A percentile compares a stretch with the other conserved stretches of the same genome.
These are phyloP conservation scores for Viola odorata DNA, from an alignment of 345 rosid species.

Conservation along the genomic window DNA sequence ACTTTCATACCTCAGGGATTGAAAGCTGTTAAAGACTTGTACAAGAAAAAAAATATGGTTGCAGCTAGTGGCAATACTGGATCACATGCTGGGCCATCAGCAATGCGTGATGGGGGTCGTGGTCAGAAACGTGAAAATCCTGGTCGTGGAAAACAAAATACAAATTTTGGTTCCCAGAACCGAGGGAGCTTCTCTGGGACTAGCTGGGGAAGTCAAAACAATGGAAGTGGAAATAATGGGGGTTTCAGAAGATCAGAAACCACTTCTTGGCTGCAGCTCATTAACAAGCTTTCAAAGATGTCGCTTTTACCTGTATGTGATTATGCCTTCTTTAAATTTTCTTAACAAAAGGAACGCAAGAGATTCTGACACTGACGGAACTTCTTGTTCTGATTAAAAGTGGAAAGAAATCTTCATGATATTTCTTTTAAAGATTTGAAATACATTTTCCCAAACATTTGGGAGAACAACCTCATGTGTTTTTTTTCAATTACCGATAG, in stretches of 20 bases:
- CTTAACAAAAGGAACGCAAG: neutral
- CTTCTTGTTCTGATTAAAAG: neutral
- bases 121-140: conserved; percentile 60
- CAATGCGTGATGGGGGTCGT: conserved; percentile 48
- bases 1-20: conserved; percentile 54
- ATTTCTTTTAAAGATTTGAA: neutral
- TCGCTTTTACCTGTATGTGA: conserved; percentile 77
- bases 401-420: neutral
- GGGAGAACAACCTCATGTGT: neutral
- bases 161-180: conserved; percentile 57
- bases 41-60: conserved; percentile 62
- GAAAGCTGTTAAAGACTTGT: conserved; percentile 71
- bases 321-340: neutral
- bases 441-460: neutral
- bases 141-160: conserved; percentile 64
- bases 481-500: neutral
- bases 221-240: conserved; percentile 58
- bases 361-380: neutral
- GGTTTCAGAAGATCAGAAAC: conserved; percentile 70
- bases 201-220: conserved; percentile 37
- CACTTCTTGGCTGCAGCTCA: conserved; percentile 71
- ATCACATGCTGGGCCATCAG: conserved; percentile 44
- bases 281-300: conserved; percentile 75
- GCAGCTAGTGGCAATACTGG: conserved; percentile 36
- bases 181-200: conserved; percentile 36